Evolutionary conservation across 1,284 basidiomycete genomes (phyloP).

Genomic region (Porogramme epimiltina): DNA sequence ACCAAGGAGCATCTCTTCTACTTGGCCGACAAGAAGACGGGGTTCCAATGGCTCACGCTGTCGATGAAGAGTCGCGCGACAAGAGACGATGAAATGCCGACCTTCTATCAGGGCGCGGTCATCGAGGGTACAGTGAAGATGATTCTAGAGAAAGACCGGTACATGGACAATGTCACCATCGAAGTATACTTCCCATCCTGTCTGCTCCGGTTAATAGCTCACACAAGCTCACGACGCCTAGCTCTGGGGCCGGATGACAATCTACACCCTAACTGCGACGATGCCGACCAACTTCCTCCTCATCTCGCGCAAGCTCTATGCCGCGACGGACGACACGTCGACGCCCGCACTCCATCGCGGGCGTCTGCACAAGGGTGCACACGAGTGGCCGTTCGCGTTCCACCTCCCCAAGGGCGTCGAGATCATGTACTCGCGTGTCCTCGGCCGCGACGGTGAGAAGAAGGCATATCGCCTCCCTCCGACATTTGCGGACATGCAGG

Average conservation of each 20-base stretch:
- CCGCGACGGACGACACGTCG: constrained; percentile 4
- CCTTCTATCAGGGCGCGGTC: constrained; percentile 45
- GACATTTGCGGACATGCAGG: constrained; percentile 47
- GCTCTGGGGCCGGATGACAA: constrained; percentile 29
- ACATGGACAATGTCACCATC: constrained; percentile 44
- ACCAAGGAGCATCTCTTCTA: constrained; percentile 23
- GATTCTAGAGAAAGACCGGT: constrained; percentile 45
- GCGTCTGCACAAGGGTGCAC: constrained; percentile 45
- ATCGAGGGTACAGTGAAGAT: constrained; percentile 47
- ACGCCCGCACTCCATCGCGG: constrained; percentile 33
- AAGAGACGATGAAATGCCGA: constrained; percentile 34
- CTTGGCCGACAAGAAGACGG: constrained; percentile 17
- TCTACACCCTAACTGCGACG: constrained; percentile 10
- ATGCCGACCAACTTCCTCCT: constrained; percentile 36
- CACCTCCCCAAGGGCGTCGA: constrained; percentile 43
- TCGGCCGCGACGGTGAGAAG: constrained; percentile 6
- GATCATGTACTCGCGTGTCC: constrained; percentile 14
- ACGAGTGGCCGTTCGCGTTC: constrained; percentile 50
- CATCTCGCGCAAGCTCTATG: constrained; percentile 31
- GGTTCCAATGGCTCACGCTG: constrained; percentile 43
- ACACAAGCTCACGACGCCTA: too few relatives aligned
- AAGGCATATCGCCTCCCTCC: constrained; percentile 43
- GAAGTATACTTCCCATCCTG: too few relatives aligned
- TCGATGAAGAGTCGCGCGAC: constrained; percentile 42
- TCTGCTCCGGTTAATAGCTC: too few relatives aligned